These are phyloP conservation scores for Naematelia aurantialba DNA, from an alignment of 768 basidiomycete genomes.

Conservation along the genomic window DNA sequence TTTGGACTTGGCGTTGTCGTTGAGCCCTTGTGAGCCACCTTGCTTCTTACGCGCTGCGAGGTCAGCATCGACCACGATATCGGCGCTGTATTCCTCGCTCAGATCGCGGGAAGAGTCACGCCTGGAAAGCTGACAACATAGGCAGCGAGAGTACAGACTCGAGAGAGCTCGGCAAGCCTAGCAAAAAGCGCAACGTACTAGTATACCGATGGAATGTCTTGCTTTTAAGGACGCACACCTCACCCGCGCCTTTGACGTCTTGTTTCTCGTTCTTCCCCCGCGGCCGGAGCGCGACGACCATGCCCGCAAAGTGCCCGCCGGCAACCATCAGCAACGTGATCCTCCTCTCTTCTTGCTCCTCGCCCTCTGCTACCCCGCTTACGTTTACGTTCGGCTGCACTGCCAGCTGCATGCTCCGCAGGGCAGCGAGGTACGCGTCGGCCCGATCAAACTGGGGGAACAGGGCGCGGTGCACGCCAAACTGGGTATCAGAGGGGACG, in stretches of 20 bases:
- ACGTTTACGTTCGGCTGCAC: constrained; percentile 1
- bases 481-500: constrained; percentile 63
- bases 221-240: constrained; percentile 62
- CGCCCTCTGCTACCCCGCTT: constrained; percentile 22
- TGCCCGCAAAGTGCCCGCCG: constrained; percentile 96
- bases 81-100: too few relatives aligned
- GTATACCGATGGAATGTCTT: constrained; percentile 99
- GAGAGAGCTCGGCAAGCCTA: too few relatives aligned
- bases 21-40: constrained; percentile 86
- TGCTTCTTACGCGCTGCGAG: constrained; percentile 85
- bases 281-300: constrained; percentile 58
- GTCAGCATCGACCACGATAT: background rate
- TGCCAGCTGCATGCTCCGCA: constrained; percentile 41
- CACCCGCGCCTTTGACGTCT: constrained; percentile 61
- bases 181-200: too few relatives aligned
- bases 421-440: constrained; percentile 40
- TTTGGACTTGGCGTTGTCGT: constrained; percentile 87
- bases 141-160: too few relatives aligned
- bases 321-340: constrained; percentile 98
- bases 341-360: constrained; percentile 53
- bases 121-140: too few relatives aligned
- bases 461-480: constrained; percentile 77
- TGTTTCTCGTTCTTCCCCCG: constrained; percentile 62
- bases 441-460: constrained; percentile 56
- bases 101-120: too few relatives aligned